Evolutionary conservation across 768 basidiomycete species (phyloP).

Genomic region (Tylopilus intermedius): DNA sequence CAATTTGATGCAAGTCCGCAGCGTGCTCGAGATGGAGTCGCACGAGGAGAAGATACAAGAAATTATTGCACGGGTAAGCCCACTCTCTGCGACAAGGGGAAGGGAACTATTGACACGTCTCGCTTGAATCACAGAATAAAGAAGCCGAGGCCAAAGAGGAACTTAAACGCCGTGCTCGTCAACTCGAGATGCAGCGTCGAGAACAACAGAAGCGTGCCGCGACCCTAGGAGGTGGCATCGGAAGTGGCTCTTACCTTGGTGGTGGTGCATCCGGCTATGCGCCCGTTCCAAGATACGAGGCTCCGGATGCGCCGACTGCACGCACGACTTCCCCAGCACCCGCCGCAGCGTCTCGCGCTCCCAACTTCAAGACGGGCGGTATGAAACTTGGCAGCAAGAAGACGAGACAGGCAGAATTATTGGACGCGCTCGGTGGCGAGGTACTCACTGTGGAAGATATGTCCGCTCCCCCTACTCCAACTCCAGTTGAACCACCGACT

Average conservation of each 20-base stretch:
- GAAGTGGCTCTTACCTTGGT: constrained; percentile 56
- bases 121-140: constrained; percentile 64
- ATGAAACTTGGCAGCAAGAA: constrained; percentile 97
- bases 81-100: neutral
- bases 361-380: constrained; percentile 88
- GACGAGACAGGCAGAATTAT: constrained; percentile 79
- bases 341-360: constrained; percentile 49
- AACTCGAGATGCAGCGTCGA: constrained; percentile 94
- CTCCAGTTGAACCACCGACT: constrained; percentile 42
- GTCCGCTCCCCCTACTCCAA: constrained; percentile 47
- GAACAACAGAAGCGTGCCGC: constrained; percentile 84
- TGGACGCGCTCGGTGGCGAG: constrained; percentile 84
- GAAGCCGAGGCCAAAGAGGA: constrained; percentile 99
- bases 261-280: constrained; percentile 69
- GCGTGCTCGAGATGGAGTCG: constrained; percentile 82
- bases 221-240: constrained; percentile 37
- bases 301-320: constrained; percentile 47
- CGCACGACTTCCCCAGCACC: constrained; percentile 41
- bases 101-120: neutral
- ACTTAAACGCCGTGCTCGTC: constrained; percentile 94
- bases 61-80: constrained; percentile 85
- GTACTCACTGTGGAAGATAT: constrained; percentile 51
- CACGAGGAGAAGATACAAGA: constrained; percentile 96
- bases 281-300: constrained; percentile 66
- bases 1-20: constrained; percentile 74